A percentile compares a stretch with the other conserved stretches of the same genome.
phyloP scores from a whole-genome alignment of 2,329 filamentous ascomycete genomes.

The Neocatenulostroma microsporum region DNA sequence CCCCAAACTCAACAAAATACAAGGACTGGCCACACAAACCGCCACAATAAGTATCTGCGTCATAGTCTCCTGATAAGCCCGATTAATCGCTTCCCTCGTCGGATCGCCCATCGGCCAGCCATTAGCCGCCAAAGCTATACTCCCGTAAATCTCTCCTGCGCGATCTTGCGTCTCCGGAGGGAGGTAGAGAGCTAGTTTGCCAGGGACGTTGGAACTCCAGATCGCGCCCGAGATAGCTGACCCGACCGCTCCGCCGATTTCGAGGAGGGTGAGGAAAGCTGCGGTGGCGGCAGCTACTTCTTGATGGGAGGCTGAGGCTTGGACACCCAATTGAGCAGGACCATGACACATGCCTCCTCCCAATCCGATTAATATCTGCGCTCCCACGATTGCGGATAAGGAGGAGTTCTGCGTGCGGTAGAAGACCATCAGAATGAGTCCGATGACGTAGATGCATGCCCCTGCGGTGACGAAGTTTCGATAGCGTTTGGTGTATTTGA shows the following conservation, averaged over 20 bases:
- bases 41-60: conserved; percentile 50
- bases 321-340: conserved; percentile 50
- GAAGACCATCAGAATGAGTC: conserved; percentile 47
- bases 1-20: conserved; percentile 49
- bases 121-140: conserved; percentile 41
- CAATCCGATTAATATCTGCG: conserved; percentile 47
- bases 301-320: conserved; percentile 44
- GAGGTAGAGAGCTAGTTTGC: conserved; percentile 46
- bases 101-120: conserved; percentile 51
- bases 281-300: conserved; percentile 51
- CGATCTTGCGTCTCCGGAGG: conserved; percentile 39
- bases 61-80: conserved; percentile 60
- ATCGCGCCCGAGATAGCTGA: conserved; percentile 47
- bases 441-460: conserved; percentile 47
- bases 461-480: conserved; percentile 55
- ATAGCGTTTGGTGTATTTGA: conserved; percentile 56
- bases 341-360: conserved; percentile 51
- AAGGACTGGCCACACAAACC: conserved; percentile 47
- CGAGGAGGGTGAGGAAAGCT: conserved; percentile 48
- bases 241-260: conserved; percentile 49
- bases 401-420: conserved; percentile 45
- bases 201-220: conserved; percentile 43
- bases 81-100: conserved; percentile 53
- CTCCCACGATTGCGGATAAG: conserved; percentile 40
- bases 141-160: conserved; percentile 45